A percentile compares a stretch with the other conserved stretches of the same genome.
Conservation (phyloP, 441 rosid species). For the Theobroma grandiflorum region DNA sequence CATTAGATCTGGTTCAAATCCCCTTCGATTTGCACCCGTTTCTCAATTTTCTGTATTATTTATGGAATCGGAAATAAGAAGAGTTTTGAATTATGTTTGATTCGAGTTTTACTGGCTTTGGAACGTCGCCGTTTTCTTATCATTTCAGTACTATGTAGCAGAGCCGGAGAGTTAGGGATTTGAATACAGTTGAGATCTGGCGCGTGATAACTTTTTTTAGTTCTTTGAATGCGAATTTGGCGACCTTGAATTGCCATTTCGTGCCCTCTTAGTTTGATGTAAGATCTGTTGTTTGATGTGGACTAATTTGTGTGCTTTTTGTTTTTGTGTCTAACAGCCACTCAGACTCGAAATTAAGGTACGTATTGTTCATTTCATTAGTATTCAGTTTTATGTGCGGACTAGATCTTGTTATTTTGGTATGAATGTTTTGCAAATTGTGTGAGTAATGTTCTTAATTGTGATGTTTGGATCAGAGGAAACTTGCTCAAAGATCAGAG, state of each 20-base stretch:
- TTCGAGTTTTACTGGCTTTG: neutral
- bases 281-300: constrained; percentile 33
- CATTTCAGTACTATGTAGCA: neutral
- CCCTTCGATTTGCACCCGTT: constrained; percentile 43
- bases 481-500: constrained; percentile 81
- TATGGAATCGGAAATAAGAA: constrained; percentile 19
- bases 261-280: neutral
- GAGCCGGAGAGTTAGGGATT: constrained; percentile 13
- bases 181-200: constrained; percentile 47
- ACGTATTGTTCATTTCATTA: constrained; percentile 20
- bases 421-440: constrained; percentile 17
- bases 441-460: constrained; percentile 27
- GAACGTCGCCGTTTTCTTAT: neutral
- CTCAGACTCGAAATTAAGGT: constrained; percentile 83
- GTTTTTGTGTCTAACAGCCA: constrained; percentile 53
- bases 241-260: constrained; percentile 8
- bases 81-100: constrained; percentile 20
- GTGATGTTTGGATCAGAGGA: constrained; percentile 57
- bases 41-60: constrained; percentile 27
- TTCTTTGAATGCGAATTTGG: constrained; percentile 22
- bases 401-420: neutral
- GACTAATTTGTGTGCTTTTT: constrained; percentile 26
- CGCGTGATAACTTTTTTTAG: constrained; percentile 25
- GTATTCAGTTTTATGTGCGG: constrained; percentile 6
- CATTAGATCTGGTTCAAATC: constrained; percentile 67